Base-by-base conservation (phyloP, 768 basidiomycete genomes). In the Panaeolus papilionaceus region DNA sequence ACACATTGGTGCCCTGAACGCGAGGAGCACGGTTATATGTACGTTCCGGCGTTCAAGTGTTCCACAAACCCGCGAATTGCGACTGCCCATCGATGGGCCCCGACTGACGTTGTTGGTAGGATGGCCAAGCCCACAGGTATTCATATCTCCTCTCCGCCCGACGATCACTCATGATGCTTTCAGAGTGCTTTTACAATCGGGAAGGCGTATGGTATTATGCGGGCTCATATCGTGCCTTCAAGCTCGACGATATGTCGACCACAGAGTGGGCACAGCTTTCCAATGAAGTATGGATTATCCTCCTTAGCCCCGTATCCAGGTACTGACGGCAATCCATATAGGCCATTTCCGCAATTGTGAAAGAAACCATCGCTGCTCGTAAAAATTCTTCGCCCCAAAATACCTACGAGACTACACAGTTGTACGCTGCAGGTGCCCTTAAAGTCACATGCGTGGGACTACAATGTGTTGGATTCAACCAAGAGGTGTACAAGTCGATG, bases 161-260 rank as follows among this genome's bases (percentile, higher is more conserved):
- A 23, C 28, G 18, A 39, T 26, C 49, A 18, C 44, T 62, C 20
- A 18, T 64, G 58, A 10, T 38, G 33, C 37, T 26, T 67, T 1
- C 62, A 92, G 92, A 94, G 73, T 94, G 91, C 69, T 94, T 94
- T 76, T 94, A 88, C 71, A 90, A 89, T 76, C 92, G 89, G 75
- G 91, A 92, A 65, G 90, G 89, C 8, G 86, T 87, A 67, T 94
- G 91, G 91, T 94, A 93, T 75, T 94, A 94, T 68, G 92, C 92
- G 12, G 92, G 92, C n/a, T 83, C 86, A 3, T 94, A 94, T 78
- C 86, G 84, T 64, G 85, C 85, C 1, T 88, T 94, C 74, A 79
- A 82, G 64, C 82, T 94, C 62, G 88, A 88, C 33, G 86, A 91
- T 66, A 79, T 94, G 14, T 87, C 87, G 0, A 77, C 82, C 8